Evolutionary conservation across 2,329 filamentous ascomycete genomes (phyloP), one percentile per base, ranked within the genome.

Genomic region (Davidsoniella virescens): DNA sequence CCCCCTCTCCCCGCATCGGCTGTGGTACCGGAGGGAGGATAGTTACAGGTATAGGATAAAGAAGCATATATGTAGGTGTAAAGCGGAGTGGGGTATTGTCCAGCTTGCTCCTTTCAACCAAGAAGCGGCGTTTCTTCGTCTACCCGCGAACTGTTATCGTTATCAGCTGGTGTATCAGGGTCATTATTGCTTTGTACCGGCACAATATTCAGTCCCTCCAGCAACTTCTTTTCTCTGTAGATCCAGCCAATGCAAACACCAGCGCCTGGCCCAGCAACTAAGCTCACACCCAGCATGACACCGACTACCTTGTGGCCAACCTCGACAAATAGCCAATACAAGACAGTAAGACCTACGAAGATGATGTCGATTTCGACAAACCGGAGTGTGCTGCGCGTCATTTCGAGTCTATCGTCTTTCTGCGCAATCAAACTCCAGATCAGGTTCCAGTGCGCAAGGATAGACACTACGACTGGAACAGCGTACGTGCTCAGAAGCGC

Each of bases 291-390:
- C 6, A 61, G 44, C 48, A 62, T 64, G 4, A 60, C 63, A 7
- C 62, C 54, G 3, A 63, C 65, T 16, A 61, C 63, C 29, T 60
- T 59, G 65, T 67, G 67, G 16, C 71, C 71, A 0, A 67, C 66
- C 58, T 75, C 72, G 14, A 71, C 68, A 38, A 73, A 59, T 33
- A 75, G 60, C 71, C 72, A 75, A 58, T 75, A 75, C 29, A 74
- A 54, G 4, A 73, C 66, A 1, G 71, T 72, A 55, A 68, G 59
- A 2, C 60, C 62, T 42, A 72, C 62, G 54, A 69, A 72, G 20
- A 65, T 59, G 5, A 64, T 54, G 53, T 75, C 66, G 44, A 75
- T 66, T 57, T 68, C 64, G 49, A 75, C 64, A 48, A 72, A 69
- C 44, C 60, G 61, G 46, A 69, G 58, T 0, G 65, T 65, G 10